Evolutionary conservation across 176 grass and related monocot species (phyloP).

Genomic region (Bolboschoenus planiculmis): DNA sequence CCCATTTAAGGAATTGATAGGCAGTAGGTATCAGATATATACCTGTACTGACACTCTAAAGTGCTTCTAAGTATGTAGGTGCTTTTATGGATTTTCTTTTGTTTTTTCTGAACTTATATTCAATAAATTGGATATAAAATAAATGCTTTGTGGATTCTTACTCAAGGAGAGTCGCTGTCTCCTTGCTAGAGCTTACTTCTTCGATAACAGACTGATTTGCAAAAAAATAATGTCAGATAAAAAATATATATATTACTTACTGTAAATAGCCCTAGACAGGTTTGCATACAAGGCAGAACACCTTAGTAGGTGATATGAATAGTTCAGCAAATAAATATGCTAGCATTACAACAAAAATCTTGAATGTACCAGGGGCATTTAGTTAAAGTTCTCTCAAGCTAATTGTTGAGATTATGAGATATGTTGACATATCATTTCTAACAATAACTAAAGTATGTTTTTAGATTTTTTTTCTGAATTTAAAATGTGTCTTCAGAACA

Average conservation of each 20-base stretch:
- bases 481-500: not conserved
- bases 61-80: not conserved
- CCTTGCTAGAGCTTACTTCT: constrained; percentile 93
- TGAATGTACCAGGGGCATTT: not conserved
- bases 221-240: constrained; percentile 13
- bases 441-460: not conserved
- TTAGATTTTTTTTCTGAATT: not conserved
- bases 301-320: not conserved
- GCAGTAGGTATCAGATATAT: not conserved
- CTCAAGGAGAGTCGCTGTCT: constrained; percentile 80
- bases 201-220: constrained; percentile 88
- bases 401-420: not conserved
- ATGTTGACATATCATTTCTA: not conserved
- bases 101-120: constrained; percentile 1
- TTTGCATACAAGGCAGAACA: not conserved
- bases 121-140: constrained; percentile 25
- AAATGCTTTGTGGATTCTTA: constrained; percentile 42
- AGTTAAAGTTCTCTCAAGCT: not conserved
- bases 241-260: not conserved
- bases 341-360: not conserved
- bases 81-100: not conserved
- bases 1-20: constrained; percentile 16
- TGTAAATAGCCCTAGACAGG: not conserved
- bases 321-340: constrained; percentile 2
- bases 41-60: not conserved